Conservation (phyloP, 257 asterid genomes). For the Capsicum chinense region DNA sequence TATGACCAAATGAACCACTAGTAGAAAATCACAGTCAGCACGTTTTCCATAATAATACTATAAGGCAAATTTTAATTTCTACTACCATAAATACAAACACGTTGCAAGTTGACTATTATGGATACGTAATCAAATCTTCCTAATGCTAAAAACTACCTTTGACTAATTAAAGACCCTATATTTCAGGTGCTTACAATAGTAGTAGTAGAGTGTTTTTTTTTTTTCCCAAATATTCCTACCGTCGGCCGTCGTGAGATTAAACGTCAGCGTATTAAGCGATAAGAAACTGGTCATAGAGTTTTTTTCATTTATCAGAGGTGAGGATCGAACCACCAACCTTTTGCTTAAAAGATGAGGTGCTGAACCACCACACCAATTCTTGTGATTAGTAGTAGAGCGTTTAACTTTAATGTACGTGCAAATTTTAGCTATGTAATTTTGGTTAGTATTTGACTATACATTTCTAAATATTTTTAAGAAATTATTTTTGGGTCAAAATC, state of each 20-base stretch:
- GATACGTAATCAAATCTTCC: background rate
- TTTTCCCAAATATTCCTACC: no score
- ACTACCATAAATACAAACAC: background rate
- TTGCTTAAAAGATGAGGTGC: no score
- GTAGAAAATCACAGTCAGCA: background rate
- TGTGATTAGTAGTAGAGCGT: background rate
- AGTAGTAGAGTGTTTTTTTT: background rate
- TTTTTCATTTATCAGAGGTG: no score
- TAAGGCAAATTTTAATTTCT: background rate
- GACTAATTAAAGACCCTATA: background rate
- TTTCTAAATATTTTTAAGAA: no score
- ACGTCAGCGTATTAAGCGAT: no score
- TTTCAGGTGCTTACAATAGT: background rate
- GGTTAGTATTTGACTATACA: no score
- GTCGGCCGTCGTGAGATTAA: no score
- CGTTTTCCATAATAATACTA: background rate
- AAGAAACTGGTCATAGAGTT: no score
- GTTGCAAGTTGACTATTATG: background rate
- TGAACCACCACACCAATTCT: no score
- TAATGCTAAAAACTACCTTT: constrained; percentile 1
- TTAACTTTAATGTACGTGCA: background rate
- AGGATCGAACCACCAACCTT: no score
- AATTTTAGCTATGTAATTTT: background rate
- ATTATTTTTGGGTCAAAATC: no score
- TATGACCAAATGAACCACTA: background rate